phyloP scores from a whole-genome alignment of 2,329 filamentous ascomycete genomes.

The Zalaria sp. region DNA sequence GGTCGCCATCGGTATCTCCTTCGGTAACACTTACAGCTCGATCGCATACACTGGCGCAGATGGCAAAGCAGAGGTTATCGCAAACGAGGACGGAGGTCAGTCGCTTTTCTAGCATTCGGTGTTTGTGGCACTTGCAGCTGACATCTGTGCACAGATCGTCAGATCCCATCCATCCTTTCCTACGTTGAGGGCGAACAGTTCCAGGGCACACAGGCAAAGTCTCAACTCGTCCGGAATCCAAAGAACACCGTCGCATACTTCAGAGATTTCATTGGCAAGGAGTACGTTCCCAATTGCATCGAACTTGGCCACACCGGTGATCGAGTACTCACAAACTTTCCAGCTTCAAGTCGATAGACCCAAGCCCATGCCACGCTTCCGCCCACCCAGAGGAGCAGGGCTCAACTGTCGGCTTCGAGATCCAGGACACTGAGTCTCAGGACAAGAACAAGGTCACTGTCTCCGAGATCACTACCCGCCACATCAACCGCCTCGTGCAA shows the following conservation, averaged over 20 bases:
- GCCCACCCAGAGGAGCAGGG: slow-evolving; percentile 71
- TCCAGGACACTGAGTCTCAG: slow-evolving; percentile 50
- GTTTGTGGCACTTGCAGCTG: not conserved
- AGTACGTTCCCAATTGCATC: slow-evolving; percentile 40
- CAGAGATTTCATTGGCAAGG: slow-evolving; percentile 87
- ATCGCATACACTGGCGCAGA: slow-evolving; percentile 80
- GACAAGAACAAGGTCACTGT: slow-evolving; percentile 55
- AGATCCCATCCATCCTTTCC: slow-evolving; percentile 87
- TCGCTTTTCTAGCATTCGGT: slow-evolving; percentile 25
- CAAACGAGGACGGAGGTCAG: slow-evolving; percentile 84
- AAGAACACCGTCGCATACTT: slow-evolving; percentile 92
- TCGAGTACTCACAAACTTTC: not conserved
- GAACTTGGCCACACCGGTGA: too few species aligned
- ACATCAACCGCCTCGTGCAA: slow-evolving; percentile 64
- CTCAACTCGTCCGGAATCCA: slow-evolving; percentile 81
- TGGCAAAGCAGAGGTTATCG: slow-evolving; percentile 93
- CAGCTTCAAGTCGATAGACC: slow-evolving; percentile 87
- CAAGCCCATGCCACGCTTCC: slow-evolving; percentile 84
- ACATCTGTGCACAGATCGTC: slow-evolving; percentile 55
- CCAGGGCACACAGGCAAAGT: slow-evolving; percentile 89
- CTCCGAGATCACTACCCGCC: slow-evolving; percentile 70
- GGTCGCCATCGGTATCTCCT: slow-evolving; percentile 83
- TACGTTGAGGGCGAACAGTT: slow-evolving; percentile 96
- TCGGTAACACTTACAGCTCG: slow-evolving; percentile 97
- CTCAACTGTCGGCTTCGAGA: slow-evolving; percentile 62